Conservation (phyloP, 768 basidiomycete species). For the Lentinula aciculospora region DNA sequence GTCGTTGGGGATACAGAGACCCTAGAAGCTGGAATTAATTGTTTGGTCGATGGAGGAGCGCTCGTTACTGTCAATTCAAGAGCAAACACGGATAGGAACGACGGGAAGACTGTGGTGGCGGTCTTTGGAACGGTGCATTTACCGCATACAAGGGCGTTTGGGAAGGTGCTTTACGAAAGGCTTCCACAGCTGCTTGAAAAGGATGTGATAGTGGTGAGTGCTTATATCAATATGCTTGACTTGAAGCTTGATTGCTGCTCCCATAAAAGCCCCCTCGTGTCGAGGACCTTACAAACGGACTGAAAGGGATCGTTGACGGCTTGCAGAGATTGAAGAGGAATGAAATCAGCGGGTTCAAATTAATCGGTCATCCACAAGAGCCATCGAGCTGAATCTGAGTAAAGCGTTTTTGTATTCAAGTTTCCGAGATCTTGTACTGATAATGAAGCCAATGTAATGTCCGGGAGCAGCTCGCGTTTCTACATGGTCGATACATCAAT, state of each 20-base stretch:
- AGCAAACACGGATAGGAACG: slow-evolving; percentile 3
- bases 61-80: background rate
- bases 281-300: slow-evolving; percentile 16
- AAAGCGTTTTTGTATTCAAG: background rate
- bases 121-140: slow-evolving; percentile 10
- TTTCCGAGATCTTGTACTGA: background rate
- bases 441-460: background rate
- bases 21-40: background rate
- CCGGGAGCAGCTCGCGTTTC: background rate
- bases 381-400: background rate
- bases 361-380: slow-evolving; percentile 15
- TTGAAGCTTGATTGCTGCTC: background rate
- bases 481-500: slow-evolving; percentile 3
- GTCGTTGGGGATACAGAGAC: background rate
- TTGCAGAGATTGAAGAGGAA: slow-evolving; percentile 12
- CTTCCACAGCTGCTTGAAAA: slow-evolving; percentile 1
- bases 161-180: background rate
- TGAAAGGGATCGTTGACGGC: slow-evolving; percentile 17
- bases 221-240: background rate
- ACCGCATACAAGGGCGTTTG: slow-evolving; percentile 1
- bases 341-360: slow-evolving; percentile 20
- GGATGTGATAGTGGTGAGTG: slow-evolving; percentile 1
- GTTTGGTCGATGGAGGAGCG: background rate
- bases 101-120: slow-evolving; percentile 13
- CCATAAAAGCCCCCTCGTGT: slow-evolving; percentile 16